Base-by-base conservation (phyloP, 441 rosid species). In the Melastoma candidum region DNA sequence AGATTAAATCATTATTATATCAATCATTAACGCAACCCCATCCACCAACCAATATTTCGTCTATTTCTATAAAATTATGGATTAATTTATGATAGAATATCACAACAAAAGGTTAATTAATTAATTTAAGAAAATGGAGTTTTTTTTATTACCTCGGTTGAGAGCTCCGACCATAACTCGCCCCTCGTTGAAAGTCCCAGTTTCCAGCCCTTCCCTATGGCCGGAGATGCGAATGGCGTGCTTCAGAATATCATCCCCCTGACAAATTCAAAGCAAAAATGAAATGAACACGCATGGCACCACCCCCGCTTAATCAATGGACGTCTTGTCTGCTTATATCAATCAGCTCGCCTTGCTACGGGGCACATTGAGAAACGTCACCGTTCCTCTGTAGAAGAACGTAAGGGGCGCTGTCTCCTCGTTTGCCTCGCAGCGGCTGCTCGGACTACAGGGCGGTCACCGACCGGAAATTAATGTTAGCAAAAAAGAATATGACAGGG, bases 361-460 rank as follows among this genome's bases (percentile, higher is more conserved):
- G 11, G 56, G 45, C 44, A 52, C 9, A 24, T 14, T 44, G 13
- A 52, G 5, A 26, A 52, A 24, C 26, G n/a, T 52, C 45, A 52
- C 43, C 56, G 10, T 52, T 36, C 56, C 56, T 12, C 32, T 36
- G 56, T 52, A 52, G 45, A 52, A 52, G 12, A 52, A 27, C 26
- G 56, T 52, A 25, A 52, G 36, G 12, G 56, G 56, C 36, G 56
- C 26, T 10, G 11, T 52, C 22, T 24, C 25, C 2, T 3, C 56
- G 5, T 27, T 36, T 26, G 11, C 13, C 4, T 52, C 46, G 7
- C 6, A 1, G 41, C 41, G 8, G 8, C 41, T 8, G 8, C 41
- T 32, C 41, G 41, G 8, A 6, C 41, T 32, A 4, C 8, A 32
- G 41, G 41, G 8, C 41, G 7, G 36, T 6, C 5, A 29, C 36